phyloP scores from a whole-genome alignment of 2,329 filamentous ascomycete genomes.

The Fusarium devonianum region DNA sequence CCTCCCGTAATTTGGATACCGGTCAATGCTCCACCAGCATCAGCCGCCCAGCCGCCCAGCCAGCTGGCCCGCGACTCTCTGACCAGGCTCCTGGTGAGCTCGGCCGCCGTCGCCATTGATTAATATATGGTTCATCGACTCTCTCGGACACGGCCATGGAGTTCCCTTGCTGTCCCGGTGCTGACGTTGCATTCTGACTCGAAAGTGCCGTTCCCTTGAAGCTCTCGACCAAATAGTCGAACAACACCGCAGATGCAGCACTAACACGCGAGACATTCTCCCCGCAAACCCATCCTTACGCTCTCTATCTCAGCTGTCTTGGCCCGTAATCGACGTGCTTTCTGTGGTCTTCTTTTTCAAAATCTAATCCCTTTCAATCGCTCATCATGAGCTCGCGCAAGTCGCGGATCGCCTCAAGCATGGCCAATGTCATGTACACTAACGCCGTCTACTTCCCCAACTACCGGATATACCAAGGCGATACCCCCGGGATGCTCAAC shows the following conservation, averaged over 20 bases:
- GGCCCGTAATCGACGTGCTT: conserved; percentile 1
- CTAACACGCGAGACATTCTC: conserved; percentile 23
- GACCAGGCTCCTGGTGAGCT: conserved; percentile 21
- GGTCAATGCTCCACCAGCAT: conserved; percentile 41
- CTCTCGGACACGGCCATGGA: conserved; percentile 36
- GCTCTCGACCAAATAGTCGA: conserved; percentile 25
- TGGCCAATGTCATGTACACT: conserved; percentile 61
- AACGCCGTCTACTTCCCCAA: conserved; percentile 91
- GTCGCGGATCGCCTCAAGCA: conserved; percentile 55
- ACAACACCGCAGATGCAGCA: conserved; percentile 26
- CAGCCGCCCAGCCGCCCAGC: conserved; percentile 33
- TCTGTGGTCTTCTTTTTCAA: background rate
- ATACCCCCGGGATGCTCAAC: conserved; percentile 77
- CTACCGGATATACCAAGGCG: conserved; percentile 73
- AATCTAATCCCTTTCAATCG: background rate
- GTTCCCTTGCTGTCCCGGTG: conserved; percentile 37
- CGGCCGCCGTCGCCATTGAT: conserved; percentile 29
- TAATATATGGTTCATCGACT: conserved; percentile 40
- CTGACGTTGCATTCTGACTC: conserved; percentile 37
- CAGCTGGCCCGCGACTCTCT: conserved; percentile 29
- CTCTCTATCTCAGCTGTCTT: conserved; percentile 5
- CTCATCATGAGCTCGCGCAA: conserved; percentile 54
- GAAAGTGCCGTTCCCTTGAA: conserved; percentile 24
- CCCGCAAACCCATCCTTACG: conserved; percentile 18
- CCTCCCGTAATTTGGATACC: conserved; percentile 47